Base-by-base conservation (phyloP, 768 basidiomycete genomes). In the Pisolithus orientalis region DNA sequence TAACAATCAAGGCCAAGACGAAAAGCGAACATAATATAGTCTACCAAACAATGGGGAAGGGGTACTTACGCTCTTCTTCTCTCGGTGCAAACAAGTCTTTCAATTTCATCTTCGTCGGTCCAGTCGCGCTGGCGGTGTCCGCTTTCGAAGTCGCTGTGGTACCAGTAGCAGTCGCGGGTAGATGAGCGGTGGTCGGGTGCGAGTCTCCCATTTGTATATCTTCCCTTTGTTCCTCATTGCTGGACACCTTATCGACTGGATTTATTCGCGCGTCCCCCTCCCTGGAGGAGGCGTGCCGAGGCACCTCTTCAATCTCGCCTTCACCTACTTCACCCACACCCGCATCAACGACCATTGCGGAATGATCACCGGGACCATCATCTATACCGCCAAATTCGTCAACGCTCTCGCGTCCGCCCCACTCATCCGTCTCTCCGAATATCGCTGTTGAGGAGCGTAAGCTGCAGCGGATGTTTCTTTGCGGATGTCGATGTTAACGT, bases 341-440 rank as follows among this genome's bases (percentile, higher is more conserved):
- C 53, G 66, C 60, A 39, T 82, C 84, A 59, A 90, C 60, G 66
- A 88, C 85, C 25, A 78, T 67, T 3, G 27, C 38, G 9, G 14
- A 28, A 2, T 7, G 43, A 10, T 16, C 40, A 17, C 2, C 14
- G 40, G 32, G 21, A 63, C 59, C 44, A 66, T 32, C 38, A 65
- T 70, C 57, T 3, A 49, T 16, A n/a, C 31, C 49, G 48, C 82
- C 82, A 39, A 81, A 65, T 27, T 83, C 84, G 1, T 80, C 79
- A 3, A 80, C 66, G 53, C 76, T 80, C 62, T 87, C 85, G 25
- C 66, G 65, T 6, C 79, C 83, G 2, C 73, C 75, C 87, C 87
- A 87, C 6, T 83, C 76, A 4, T 73, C 73, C 11, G 70, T 70
- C 16, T 66, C 69, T 1, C 72, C 80, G 45, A 87, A 86, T 34